These are phyloP conservation scores for Thoreauomyces humboldtii DNA, from an alignment of 192 early-diverging fungal species.

Conservation along the genomic window DNA sequence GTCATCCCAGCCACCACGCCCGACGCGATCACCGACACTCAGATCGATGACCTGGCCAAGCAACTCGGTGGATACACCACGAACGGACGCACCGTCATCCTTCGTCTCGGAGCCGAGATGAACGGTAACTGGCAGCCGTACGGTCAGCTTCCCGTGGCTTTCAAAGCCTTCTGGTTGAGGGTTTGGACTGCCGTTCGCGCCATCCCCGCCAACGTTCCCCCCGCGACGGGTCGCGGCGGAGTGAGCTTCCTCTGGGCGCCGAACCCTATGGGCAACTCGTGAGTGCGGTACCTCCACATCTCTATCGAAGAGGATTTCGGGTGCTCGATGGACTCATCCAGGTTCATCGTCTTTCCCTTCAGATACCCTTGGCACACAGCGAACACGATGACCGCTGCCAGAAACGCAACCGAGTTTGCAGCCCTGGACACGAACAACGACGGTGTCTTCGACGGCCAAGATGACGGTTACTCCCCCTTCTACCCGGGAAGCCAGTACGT, in stretches of 20 bases:
- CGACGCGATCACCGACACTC: constrained; percentile 12
- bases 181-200: constrained; percentile 31
- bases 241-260: constrained; percentile 44
- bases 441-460: constrained; percentile 30
- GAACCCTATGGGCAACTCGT: no score
- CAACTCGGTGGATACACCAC: constrained; percentile 31
- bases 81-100: constrained; percentile 33
- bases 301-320: no score
- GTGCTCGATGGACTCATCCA: no score
- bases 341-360: no score
- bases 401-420: constrained; percentile 23
- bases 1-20: constrained; percentile 27
- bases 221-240: no score
- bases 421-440: constrained; percentile 50
- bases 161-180: constrained; percentile 25
- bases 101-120: constrained; percentile 48
- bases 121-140: constrained; percentile 42
- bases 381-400: constrained; percentile 9
- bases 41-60: constrained; percentile 19
- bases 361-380: no score
- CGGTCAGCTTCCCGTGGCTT: constrained; percentile 29
- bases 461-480: constrained; percentile 50
- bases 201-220: background rate
- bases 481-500: constrained; percentile 48
- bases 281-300: no score